These are phyloP conservation scores for Sclerotinia glacialis DNA, from an alignment of 2,329 filamentous ascomycete species.

Conservation along the genomic window DNA sequence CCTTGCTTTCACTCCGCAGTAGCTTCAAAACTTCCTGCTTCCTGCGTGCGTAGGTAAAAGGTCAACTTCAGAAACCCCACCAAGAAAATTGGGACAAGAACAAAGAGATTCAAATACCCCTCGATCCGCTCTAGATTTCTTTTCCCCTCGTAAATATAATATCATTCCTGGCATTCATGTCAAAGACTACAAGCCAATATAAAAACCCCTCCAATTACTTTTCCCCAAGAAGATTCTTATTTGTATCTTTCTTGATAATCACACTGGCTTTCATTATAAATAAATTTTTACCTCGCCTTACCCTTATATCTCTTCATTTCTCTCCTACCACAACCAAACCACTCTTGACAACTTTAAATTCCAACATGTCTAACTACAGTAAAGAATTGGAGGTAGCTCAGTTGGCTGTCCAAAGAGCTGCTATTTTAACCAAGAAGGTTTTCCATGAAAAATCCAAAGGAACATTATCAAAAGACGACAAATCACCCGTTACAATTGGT, in stretches of 20 bases:
- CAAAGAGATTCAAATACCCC: conserved; percentile 16
- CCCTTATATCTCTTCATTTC: conserved; percentile 37
- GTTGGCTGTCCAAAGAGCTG: conserved; percentile 82
- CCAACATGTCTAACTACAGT: conserved; percentile 54
- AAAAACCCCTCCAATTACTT: background rate
- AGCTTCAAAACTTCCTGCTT: background rate
- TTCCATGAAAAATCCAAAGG: conserved; percentile 90
- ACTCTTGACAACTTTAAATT: conserved; percentile 27
- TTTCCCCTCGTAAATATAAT: too few relatives aligned
- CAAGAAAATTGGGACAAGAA: conserved; percentile 19
- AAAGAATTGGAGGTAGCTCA: conserved; percentile 81
- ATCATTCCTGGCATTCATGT: too few relatives aligned
- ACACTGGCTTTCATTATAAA: conserved; percentile 36
- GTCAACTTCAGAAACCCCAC: background rate
- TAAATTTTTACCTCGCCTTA: conserved; percentile 35
- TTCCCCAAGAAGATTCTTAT: conserved; percentile 27
- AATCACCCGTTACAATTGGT: conserved; percentile 93
- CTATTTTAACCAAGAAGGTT: conserved; percentile 71
- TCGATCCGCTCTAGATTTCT: background rate
- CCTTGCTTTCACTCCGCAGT: background rate
- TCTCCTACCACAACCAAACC: conserved; percentile 24
- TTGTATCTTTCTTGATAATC: conserved; percentile 34
- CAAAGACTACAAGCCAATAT: background rate
- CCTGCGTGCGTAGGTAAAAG: background rate
- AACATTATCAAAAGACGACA: conserved; percentile 90